Evolutionary conservation across 2,329 filamentous ascomycete genomes (phyloP).

Genomic region (Sporothrix phasma): DNA sequence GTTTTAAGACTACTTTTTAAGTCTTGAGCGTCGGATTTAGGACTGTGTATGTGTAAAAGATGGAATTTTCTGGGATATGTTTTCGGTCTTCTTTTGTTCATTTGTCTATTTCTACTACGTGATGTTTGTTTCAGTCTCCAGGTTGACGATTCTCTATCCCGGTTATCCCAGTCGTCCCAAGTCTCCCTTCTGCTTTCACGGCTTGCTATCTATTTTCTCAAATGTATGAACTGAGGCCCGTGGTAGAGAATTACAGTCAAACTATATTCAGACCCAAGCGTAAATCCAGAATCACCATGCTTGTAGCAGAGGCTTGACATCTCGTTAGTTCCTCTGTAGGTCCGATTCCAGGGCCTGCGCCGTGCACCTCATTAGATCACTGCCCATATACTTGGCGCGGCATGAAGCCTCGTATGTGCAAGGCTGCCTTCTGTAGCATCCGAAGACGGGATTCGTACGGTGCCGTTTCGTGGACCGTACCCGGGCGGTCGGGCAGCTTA

Average conservation of each 20-base stretch:
- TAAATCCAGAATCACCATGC: background rate
- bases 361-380: background rate
- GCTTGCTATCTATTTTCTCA: background rate
- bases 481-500: too few species aligned
- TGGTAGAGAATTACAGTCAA: background rate
- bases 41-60: constrained; percentile 4
- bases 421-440: background rate
- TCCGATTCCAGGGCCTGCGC: too few species aligned
- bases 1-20: background rate
- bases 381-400: background rate
- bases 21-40: background rate
- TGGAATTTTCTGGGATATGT: constrained; percentile 11
- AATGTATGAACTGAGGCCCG: background rate
- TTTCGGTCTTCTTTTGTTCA: constrained; percentile 17
- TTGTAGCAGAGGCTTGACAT: background rate
- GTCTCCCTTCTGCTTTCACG: background rate
- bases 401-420: background rate
- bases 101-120: constrained; percentile 10
- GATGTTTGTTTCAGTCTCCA: constrained; percentile 8
- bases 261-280: background rate
- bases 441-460: background rate
- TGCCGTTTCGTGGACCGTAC: background rate
- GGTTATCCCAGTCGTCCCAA: too few species aligned
- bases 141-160: constrained; percentile 1
- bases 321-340: background rate